Evolutionary conservation across 2,329 filamentous ascomycete species (phyloP).

Genomic region (Trichophyton verrucosum): DNA sequence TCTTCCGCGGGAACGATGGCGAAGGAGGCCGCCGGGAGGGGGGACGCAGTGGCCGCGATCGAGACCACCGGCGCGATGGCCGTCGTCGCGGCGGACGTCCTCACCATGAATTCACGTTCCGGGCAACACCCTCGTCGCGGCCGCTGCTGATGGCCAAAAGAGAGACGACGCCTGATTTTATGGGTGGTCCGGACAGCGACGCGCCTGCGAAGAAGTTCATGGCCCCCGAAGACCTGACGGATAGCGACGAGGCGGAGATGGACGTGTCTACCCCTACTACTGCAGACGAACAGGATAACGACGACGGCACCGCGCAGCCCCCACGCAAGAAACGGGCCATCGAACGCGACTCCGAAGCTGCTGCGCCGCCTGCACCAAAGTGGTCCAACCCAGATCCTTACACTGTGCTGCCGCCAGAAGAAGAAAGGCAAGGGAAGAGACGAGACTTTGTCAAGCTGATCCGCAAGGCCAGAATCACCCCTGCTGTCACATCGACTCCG

Average conservation of each 20-base stretch:
- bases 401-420: conserved; percentile 68
- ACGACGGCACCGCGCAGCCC: conserved; percentile 19
- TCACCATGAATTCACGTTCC: conserved; percentile 30
- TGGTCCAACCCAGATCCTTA: conserved; percentile 98
- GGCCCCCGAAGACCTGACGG: conserved; percentile 28
- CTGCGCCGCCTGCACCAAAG: conserved; percentile 43
- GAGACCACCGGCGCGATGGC: not conserved
- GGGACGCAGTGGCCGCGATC: conserved; percentile 11
- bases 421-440: conserved; percentile 61
- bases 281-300: conserved; percentile 20
- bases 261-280: conserved; percentile 23
- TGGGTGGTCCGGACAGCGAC: conserved; percentile 17
- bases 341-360: conserved; percentile 12
- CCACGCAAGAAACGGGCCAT: conserved; percentile 31
- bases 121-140: conserved; percentile 27
- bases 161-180: conserved; percentile 27
- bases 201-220: conserved; percentile 26
- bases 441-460: conserved; percentile 84
- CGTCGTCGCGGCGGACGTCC: conserved; percentile 7
- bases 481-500: conserved; percentile 31
- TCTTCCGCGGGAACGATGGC: conserved; percentile 23
- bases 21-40: conserved; percentile 2
- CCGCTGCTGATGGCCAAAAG: conserved; percentile 25
- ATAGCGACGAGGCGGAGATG: conserved; percentile 37
- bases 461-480: conserved; percentile 63